Percentiles rank a stretch among this genome's conserved stretches.
phyloP scores from a whole-genome alignment of 768 basidiomycete species.

The Russula emetica region DNA sequence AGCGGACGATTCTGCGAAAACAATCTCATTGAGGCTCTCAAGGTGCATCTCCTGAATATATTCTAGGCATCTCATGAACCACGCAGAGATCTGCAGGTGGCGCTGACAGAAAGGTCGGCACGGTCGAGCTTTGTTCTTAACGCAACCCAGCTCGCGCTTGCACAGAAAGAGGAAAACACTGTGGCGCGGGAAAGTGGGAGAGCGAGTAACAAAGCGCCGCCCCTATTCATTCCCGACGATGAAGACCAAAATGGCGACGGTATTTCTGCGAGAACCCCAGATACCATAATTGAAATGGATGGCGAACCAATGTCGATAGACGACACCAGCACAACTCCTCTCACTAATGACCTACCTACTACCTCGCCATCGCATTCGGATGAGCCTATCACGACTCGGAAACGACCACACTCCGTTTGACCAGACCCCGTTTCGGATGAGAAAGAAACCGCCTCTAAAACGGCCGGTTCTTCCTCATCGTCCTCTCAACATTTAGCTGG shows the following conservation, averaged over 20 bases:
- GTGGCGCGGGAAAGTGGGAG: not conserved
- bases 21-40: slow-evolving; percentile 71
- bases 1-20: slow-evolving; percentile 91
- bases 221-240: slow-evolving; percentile 20
- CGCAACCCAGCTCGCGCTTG: slow-evolving; percentile 18
- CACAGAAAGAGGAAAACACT: slow-evolving; percentile 7
- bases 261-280: not conserved
- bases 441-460: not conserved
- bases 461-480: not conserved
- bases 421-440: not conserved
- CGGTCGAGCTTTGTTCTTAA: slow-evolving; percentile 28
- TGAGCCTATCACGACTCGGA: not conserved
- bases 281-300: not conserved
- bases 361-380: not conserved
- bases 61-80: not conserved
- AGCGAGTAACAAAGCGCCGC: not conserved
- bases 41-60: slow-evolving; percentile 42
- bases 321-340: not conserved
- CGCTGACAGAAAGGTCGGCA: slow-evolving; percentile 20
- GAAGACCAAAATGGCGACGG: not conserved
- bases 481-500: slow-evolving; percentile 15
- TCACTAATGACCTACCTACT: not conserved
- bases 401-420: slow-evolving; percentile 12
- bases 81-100: slow-evolving; percentile 4
- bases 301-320: not conserved